A percentile compares a stretch with the other conserved stretches of the same genome.
phyloP scores from a whole-genome alignment of 2,329 filamentous ascomycete genomes.

The Colletotrichum noveboracense region DNA sequence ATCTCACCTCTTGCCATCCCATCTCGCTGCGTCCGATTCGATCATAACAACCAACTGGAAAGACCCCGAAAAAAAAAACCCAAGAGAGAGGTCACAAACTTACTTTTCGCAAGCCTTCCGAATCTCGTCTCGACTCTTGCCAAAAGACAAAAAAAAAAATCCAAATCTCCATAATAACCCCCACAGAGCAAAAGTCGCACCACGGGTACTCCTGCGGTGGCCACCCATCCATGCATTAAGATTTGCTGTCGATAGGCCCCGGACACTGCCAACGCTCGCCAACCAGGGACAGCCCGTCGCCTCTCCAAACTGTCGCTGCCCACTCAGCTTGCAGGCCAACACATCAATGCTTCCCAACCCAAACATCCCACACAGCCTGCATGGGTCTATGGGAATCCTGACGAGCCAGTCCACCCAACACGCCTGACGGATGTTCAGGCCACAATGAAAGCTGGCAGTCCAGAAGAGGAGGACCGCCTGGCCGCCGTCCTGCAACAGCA shows the following conservation, averaged over 20 bases:
- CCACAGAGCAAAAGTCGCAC: slow-evolving; percentile 20
- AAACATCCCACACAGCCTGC: slow-evolving; percentile 39
- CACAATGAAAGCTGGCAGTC: slow-evolving; percentile 55
- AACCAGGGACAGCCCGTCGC: slow-evolving; percentile 22
- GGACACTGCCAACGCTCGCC: slow-evolving; percentile 20
- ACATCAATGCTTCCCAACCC: slow-evolving; percentile 50
- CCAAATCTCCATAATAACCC: slow-evolving; percentile 12
- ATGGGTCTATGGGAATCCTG: slow-evolving; percentile 46
- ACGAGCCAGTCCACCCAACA: slow-evolving; percentile 45
- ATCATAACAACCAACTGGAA: not conserved
- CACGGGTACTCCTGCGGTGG: slow-evolving; percentile 16
- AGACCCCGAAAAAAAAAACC: not conserved
- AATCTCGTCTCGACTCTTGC: slow-evolving; percentile 8
- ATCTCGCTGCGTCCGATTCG: slow-evolving; percentile 18
- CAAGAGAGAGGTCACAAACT: not conserved
- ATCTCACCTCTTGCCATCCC: slow-evolving; percentile 17
- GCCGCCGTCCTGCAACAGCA: slow-evolving; percentile 28
- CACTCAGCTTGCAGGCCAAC: slow-evolving; percentile 45
- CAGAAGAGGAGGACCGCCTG: slow-evolving; percentile 47
- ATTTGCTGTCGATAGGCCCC: slow-evolving; percentile 23
- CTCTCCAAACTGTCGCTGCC: slow-evolving; percentile 29
- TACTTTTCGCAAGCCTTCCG: not conserved
- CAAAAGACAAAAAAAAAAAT: not conserved
- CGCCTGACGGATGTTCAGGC: slow-evolving; percentile 50
- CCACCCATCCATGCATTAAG: slow-evolving; percentile 22